These are phyloP conservation scores for Starmerella apicola DNA, from an alignment of 805 yeast genomes.

Conservation along the genomic window DNA sequence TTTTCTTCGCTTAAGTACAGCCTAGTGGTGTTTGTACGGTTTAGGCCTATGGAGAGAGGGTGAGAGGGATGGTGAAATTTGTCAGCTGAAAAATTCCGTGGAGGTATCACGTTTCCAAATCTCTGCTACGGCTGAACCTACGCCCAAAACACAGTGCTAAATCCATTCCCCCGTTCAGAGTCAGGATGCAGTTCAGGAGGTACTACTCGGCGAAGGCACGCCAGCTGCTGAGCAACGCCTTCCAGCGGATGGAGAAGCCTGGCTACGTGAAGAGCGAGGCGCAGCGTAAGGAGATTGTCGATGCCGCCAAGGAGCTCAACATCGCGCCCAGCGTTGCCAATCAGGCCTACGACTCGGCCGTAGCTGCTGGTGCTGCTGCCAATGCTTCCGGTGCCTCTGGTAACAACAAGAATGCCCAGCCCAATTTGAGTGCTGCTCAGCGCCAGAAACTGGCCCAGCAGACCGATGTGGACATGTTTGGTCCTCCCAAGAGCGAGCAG, in stretches of 20 bases:
- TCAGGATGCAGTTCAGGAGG: slow-evolving; percentile 8
- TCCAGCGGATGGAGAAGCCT: slow-evolving; percentile 24
- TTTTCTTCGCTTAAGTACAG: too few species aligned
- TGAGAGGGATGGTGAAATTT: background rate
- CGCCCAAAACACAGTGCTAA: too few species aligned
- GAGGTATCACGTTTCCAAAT: background rate
- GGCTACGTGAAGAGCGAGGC: slow-evolving; percentile 23
- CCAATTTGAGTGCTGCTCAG: slow-evolving; percentile 1
- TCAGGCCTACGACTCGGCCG: slow-evolving; percentile 20
- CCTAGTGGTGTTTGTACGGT: background rate
- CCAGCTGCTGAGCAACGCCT: slow-evolving; percentile 24
- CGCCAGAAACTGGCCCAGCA: slow-evolving; percentile 14
- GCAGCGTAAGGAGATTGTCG: slow-evolving; percentile 21
- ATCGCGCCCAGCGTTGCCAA: slow-evolving; percentile 21
- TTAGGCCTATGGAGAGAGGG: background rate
- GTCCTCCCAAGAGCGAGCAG: slow-evolving; percentile 18
- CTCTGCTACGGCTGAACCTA: too few species aligned
- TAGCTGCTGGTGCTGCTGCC: slow-evolving; percentile 7
- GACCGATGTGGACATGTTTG: slow-evolving; percentile 21
- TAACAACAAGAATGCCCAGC: background rate
- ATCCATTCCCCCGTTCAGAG: too few species aligned
- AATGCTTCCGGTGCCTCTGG: background rate
- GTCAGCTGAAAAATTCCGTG: background rate
- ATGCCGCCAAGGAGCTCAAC: slow-evolving; percentile 25
- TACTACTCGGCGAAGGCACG: slow-evolving; percentile 17